Conservation (phyloP, 75 land plant genomes). For the Pinus albicaulis region DNA sequence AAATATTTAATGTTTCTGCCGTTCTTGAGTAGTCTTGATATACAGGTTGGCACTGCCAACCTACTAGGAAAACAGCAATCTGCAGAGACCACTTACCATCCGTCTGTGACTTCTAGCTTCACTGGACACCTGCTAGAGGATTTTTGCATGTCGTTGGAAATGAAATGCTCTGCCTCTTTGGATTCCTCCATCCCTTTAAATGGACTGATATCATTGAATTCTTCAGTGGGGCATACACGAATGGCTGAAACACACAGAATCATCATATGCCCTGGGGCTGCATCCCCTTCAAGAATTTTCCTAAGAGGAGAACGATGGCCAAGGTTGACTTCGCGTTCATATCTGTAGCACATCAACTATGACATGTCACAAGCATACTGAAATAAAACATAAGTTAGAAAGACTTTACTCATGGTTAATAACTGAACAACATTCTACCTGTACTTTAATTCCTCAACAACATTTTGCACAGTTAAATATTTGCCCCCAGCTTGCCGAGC, state of each 20-base stretch:
- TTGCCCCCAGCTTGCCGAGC: slow-evolving; percentile 40
- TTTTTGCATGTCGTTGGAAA: neutral
- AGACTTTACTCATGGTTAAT: neutral
- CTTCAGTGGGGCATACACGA: slow-evolving; percentile 11
- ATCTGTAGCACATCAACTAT: slow-evolving; percentile 27
- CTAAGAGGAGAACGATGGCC: slow-evolving; percentile 76
- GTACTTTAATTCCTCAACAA: slow-evolving; percentile 77
- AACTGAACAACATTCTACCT: neutral
- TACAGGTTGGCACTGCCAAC: no score
- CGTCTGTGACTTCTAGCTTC: slow-evolving; percentile 80
- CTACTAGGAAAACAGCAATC: neutral
- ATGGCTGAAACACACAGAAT: slow-evolving; percentile 73
- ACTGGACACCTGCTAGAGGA: neutral
- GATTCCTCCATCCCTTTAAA: neutral
- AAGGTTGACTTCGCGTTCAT: slow-evolving; percentile 75
- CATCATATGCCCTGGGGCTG: slow-evolving; percentile 57
- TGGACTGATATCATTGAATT: neutral
- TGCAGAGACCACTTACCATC: slow-evolving; percentile 52
- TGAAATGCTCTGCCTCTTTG: slow-evolving; percentile 10
- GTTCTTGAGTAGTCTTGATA: no score
- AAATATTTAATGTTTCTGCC: no score
- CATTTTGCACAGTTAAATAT: slow-evolving; percentile 49
- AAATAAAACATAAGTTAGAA: neutral
- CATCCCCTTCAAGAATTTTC: slow-evolving; percentile 69
- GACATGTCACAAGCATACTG: neutral